Evolutionary conservation across 352 stramenopile genomes (phyloP).

Genomic region (Globisporangium spiculum): DNA sequence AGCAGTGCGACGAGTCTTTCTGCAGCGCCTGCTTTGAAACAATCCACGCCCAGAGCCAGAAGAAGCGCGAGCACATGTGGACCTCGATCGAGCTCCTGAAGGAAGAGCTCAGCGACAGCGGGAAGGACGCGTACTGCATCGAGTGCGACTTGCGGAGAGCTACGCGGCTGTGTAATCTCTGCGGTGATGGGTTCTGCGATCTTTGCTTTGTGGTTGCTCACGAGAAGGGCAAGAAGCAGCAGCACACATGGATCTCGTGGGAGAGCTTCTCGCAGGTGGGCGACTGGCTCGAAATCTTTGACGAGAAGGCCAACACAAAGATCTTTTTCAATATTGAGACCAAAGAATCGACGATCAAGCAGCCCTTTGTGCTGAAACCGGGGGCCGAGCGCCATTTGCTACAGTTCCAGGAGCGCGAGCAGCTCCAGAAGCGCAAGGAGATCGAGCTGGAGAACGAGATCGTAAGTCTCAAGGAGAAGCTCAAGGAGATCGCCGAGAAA

Average conservation of each 20-base stretch:
- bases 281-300: slow-evolving; percentile 75
- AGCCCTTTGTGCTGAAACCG: slow-evolving; percentile 47
- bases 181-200: slow-evolving; percentile 73
- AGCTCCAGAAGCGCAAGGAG: slow-evolving; percentile 46
- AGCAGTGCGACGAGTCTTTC: slow-evolving; percentile 63
- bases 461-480: slow-evolving; percentile 58
- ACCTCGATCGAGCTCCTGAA: slow-evolving; percentile 51
- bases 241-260: slow-evolving; percentile 67
- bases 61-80: slow-evolving; percentile 40
- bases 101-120: slow-evolving; percentile 34
- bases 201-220: slow-evolving; percentile 51
- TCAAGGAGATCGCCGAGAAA: slow-evolving; percentile 44
- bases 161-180: slow-evolving; percentile 67
- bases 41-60: slow-evolving; percentile 28
- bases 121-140: slow-evolving; percentile 62
- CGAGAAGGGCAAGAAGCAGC: slow-evolving; percentile 50
- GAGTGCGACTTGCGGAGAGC: slow-evolving; percentile 56
- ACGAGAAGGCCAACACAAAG: slow-evolving; percentile 36
- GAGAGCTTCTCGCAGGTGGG: slow-evolving; percentile 41
- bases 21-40: slow-evolving; percentile 49
- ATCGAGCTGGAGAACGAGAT: slow-evolving; percentile 66
- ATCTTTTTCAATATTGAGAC: slow-evolving; percentile 80
- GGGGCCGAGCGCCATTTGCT: slow-evolving; percentile 57
- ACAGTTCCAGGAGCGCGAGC: slow-evolving; percentile 49
- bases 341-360: slow-evolving; percentile 61